Percentiles rank a stretch among this genome's conserved stretches.
Conservation (phyloP, 1,139 yeast species). For the Debaryomyces robertsiae region DNA sequence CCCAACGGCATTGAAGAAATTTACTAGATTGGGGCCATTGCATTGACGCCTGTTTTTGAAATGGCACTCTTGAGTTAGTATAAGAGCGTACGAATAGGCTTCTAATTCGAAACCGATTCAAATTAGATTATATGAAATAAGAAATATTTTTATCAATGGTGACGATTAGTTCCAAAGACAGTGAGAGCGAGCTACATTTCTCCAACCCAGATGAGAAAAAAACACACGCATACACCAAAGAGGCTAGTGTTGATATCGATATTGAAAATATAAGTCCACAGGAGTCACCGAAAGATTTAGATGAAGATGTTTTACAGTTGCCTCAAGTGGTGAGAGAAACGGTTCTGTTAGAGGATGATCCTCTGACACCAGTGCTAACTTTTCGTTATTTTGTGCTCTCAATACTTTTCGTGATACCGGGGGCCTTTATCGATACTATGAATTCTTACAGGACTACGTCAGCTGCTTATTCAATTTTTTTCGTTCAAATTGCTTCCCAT, state of each 20-base stretch:
- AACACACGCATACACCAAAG: too few relatives aligned
- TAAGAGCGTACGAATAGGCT: too few relatives aligned
- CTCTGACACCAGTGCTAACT: slow-evolving; percentile 39
- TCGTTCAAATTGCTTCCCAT: slow-evolving; percentile 47
- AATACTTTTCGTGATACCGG: slow-evolving; percentile 44
- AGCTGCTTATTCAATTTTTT: slow-evolving; percentile 48
- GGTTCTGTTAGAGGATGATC: slow-evolving; percentile 40
- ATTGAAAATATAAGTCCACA: background rate
- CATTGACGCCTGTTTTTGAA: too few relatives aligned
- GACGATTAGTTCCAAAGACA: too few relatives aligned
- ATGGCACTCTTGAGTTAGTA: too few relatives aligned
- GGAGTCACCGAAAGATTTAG: slow-evolving; percentile 1
- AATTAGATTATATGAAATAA: too few relatives aligned
- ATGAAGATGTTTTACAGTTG: slow-evolving; percentile 21
- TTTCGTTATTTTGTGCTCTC: slow-evolving; percentile 44
- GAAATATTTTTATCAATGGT: too few relatives aligned
- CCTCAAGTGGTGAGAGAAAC: slow-evolving; percentile 36
- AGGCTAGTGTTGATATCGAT: background rate
- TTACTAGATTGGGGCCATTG: too few relatives aligned
- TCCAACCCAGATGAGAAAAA: too few relatives aligned
- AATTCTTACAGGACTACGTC: slow-evolving; percentile 50
- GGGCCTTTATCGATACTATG: slow-evolving; percentile 52
- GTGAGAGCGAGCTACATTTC: too few relatives aligned
- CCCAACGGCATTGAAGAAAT: too few relatives aligned
- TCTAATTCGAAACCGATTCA: too few relatives aligned